phyloP scores from a whole-genome alignment of 2,329 filamentous ascomycete genomes.

The Pseudogymnoascus sp. region DNA sequence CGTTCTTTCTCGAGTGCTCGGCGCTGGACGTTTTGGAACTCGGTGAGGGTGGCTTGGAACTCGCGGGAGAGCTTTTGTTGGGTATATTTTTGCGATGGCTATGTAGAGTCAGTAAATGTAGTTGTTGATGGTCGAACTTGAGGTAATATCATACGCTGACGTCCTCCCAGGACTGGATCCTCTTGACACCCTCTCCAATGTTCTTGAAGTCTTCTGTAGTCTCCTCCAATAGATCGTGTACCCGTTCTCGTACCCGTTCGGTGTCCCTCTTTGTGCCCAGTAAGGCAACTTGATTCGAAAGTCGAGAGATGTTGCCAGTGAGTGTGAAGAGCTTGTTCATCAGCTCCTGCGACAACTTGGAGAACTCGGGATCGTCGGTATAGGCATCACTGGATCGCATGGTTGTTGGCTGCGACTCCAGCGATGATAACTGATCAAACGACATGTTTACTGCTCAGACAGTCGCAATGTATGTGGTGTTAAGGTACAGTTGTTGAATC shows the following conservation, averaged over 20 bases:
- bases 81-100: constrained; percentile 94
- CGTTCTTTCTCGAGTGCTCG: constrained; percentile 87
- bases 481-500: background rate
- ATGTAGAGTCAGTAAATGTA: background rate
- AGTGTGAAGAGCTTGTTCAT: constrained; percentile 85
- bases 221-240: constrained; percentile 80
- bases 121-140: background rate
- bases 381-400: constrained; percentile 68
- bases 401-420: constrained; percentile 72
- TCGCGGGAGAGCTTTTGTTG: constrained; percentile 92
- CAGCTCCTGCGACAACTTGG: constrained; percentile 69
- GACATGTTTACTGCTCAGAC: constrained; percentile 55
- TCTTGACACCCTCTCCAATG: constrained; percentile 89
- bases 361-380: constrained; percentile 87
- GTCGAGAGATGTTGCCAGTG: constrained; percentile 76
- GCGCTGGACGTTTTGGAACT: constrained; percentile 89
- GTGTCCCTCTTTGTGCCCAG: constrained; percentile 89
- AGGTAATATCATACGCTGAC: constrained; percentile 50
- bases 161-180: constrained; percentile 78
- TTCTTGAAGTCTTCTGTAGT: constrained; percentile 81
- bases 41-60: constrained; percentile 78
- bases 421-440: constrained; percentile 74
- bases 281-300: constrained; percentile 75
- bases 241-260: constrained; percentile 79
- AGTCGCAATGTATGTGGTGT: background rate